Conservation (phyloP, 2,329 filamentous ascomycete genomes). For the Bipolaris gigantea region DNA sequence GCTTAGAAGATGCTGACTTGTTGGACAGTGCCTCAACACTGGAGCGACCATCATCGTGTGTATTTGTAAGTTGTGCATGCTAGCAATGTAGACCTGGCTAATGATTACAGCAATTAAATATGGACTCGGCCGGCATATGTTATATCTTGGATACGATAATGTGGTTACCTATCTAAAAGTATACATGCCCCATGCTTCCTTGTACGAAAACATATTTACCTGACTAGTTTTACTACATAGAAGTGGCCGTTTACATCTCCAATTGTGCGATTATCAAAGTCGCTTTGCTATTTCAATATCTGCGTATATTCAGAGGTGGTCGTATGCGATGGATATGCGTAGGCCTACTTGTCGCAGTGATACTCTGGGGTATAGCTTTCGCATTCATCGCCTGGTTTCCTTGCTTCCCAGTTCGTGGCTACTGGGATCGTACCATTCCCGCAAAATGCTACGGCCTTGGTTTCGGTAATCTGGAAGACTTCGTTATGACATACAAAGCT, state of each 20-base stretch:
- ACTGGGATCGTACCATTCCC: constrained; percentile 25
- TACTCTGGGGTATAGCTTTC: constrained; percentile 38
- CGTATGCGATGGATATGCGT: constrained; percentile 35
- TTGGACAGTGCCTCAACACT: constrained; percentile 28
- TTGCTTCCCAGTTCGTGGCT: constrained; percentile 31
- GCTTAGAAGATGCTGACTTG: constrained; percentile 1
- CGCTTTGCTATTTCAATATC: constrained; percentile 42
- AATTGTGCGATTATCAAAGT: constrained; percentile 41
- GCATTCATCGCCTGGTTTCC: constrained; percentile 37
- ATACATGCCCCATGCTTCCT: not conserved
- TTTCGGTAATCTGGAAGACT: constrained; percentile 18
- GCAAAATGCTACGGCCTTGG: constrained; percentile 38
- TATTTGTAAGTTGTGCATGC: constrained; percentile 19
- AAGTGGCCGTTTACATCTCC: constrained; percentile 34
- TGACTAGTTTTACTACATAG: constrained; percentile 34
- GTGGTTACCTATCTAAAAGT: constrained; percentile 23
- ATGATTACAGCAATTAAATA: constrained; percentile 30
- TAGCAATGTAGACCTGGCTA: not conserved
- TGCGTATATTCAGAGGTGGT: constrained; percentile 42
- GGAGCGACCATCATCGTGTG: constrained; percentile 29
- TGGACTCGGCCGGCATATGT: constrained; percentile 40
- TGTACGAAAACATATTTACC: not conserved
- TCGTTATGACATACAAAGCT: constrained; percentile 30
- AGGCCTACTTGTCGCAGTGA: constrained; percentile 24
- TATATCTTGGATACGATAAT: constrained; percentile 23